Percentiles rank a stretch among this genome's conserved stretches.
Evolutionary conservation across 2,329 filamentous ascomycete genomes (phyloP).

Genomic region (Knoxdaviesia capensis): DNA sequence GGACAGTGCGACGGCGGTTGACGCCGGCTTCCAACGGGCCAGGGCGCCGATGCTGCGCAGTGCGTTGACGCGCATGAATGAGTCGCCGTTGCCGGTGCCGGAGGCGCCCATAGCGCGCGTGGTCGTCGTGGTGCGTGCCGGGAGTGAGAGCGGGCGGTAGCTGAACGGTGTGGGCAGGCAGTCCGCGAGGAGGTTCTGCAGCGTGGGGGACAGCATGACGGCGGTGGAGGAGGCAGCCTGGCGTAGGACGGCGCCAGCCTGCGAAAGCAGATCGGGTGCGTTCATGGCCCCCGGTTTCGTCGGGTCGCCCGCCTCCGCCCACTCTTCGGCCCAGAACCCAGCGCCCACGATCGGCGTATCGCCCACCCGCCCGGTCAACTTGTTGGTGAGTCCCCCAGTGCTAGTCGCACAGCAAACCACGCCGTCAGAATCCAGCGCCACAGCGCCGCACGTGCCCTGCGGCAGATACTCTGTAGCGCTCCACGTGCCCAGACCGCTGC

Average conservation of each 20-base stretch:
- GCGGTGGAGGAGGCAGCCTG: background rate
- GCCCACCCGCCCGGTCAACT: constrained; percentile 65
- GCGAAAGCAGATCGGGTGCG: constrained; percentile 6
- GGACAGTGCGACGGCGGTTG: constrained; percentile 35
- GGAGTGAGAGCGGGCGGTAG: constrained; percentile 14
- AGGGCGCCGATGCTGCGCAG: constrained; percentile 54
- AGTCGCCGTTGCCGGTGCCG: constrained; percentile 76
- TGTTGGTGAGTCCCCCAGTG: constrained; percentile 72
- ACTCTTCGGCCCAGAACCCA: constrained; percentile 81
- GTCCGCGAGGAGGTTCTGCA: constrained; percentile 32
- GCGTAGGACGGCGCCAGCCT: constrained; percentile 10
- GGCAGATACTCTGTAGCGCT: constrained; percentile 47
- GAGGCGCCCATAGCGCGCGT: constrained; percentile 39
- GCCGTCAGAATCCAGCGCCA: constrained; percentile 59
- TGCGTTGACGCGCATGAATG: constrained; percentile 56
- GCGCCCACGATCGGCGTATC: constrained; percentile 72
- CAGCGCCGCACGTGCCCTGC: constrained; percentile 69
- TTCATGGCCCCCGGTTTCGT: constrained; percentile 1
- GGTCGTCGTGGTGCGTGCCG: constrained; percentile 8
- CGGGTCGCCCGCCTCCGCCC: constrained; percentile 31
- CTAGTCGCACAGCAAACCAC: constrained; percentile 48
- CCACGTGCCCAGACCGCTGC: constrained; percentile 26
- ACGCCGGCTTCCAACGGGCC: constrained; percentile 36
- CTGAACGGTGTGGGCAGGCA: constrained; percentile 32
- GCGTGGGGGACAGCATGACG: constrained; percentile 18